Evolutionary conservation across 2,329 filamentous ascomycete genomes (phyloP), one percentile per base, ranked within the genome.

Genomic region (Reticulascus tulasneorum): DNA sequence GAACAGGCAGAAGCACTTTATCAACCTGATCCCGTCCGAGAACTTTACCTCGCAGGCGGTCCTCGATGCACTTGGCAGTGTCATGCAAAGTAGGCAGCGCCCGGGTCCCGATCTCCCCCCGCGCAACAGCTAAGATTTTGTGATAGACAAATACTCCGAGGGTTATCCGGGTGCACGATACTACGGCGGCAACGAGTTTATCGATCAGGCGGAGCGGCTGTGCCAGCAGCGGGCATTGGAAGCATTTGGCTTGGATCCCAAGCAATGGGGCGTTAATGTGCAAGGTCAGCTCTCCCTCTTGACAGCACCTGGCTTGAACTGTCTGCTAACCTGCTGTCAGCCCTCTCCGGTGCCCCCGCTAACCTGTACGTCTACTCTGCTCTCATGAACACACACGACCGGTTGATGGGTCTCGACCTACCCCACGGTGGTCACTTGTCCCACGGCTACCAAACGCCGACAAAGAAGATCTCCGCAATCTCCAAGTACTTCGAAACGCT

Each of bases 401-500:
- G 93, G 40, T 77, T 98, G 51, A 97, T 98, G 90, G 91, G 91
- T 45, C 78, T 98, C 43, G 93, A 98, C 58, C 79, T 98, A 11
- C 93, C 93, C 29, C 93, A 98, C 60, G 93, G 93, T 47, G 93
- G 93, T 42, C 93, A 98, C 64, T 71, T 98, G 53, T 94, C 86
- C 29, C 93, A 98, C 66, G 93, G 93, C 45, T 98, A 98, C 67
- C 93, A 98, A 67, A 97, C 87, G 15, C 88, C 93, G 4, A 83
- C 83, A 35, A 88, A 84, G 64, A 91, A 90, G 77, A 97, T 98
- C 60, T 97, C 91, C n/a, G 89, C 90, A 54, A 82, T 98, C 48
- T 97, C 91, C 39, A 97, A 94, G 60, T 98, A 98, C 71, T 98
- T 98, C 61, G 93, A 98, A 71, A 98, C 93, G 23, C 71, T 98